Percentiles rank a stretch among this genome's conserved stretches.
Conservation (phyloP, 1,284 basidiomycete genomes). For the Ganoderma leucocontextum region DNA sequence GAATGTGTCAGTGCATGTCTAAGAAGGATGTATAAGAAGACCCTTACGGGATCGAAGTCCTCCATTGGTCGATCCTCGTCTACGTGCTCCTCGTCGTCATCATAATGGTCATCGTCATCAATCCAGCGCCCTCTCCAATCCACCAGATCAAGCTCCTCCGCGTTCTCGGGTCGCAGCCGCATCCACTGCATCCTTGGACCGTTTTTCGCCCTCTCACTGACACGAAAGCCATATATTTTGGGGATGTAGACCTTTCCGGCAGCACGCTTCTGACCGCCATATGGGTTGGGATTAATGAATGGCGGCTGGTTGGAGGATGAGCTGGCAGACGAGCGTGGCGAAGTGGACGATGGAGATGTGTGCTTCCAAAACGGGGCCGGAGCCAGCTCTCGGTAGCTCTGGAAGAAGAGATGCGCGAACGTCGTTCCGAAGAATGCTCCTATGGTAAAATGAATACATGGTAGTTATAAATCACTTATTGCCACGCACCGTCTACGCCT, state of each 20-base stretch:
- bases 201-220: conserved; percentile 84
- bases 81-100: conserved; percentile 69
- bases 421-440: conserved; percentile 99
- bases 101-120: conserved; percentile 73
- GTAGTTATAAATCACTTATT: background rate
- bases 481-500: conserved; percentile 87
- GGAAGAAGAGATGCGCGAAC: conserved; percentile 97
- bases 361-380: conserved; percentile 88
- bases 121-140: conserved; percentile 91
- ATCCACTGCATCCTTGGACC: conserved; percentile 99
- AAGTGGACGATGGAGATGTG: conserved; percentile 60
- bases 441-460: conserved; percentile 42
- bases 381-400: conserved; percentile 92
- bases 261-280: conserved; percentile 88
- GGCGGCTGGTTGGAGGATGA: conserved; percentile 58
- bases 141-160: conserved; percentile 84
- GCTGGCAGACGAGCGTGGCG: conserved; percentile 56
- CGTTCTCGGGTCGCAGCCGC: conserved; percentile 81
- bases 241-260: conserved; percentile 90
- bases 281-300: conserved; percentile 83
- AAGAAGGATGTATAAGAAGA: conserved; percentile 6
- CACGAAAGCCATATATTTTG: conserved; percentile 93
- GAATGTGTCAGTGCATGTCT: conserved; percentile 17
- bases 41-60: conserved; percentile 79
- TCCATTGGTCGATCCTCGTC: conserved; percentile 80